Conservation (phyloP, 1,284 basidiomycete genomes). For the Bondarzewia mesenterica region DNA sequence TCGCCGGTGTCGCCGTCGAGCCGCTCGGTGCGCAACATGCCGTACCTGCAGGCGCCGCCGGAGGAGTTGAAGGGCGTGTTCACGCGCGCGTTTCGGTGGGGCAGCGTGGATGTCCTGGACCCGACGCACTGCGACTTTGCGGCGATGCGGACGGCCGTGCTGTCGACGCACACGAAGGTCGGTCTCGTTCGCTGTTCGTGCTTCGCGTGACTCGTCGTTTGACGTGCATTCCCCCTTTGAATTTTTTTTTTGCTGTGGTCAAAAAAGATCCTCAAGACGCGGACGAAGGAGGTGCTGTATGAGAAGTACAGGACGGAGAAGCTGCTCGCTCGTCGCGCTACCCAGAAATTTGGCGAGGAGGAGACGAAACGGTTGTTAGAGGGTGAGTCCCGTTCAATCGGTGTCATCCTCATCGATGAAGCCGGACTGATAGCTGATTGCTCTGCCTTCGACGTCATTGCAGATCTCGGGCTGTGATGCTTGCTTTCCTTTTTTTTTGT, state of each 20-base stretch:
- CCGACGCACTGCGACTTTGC: conserved; percentile 79
- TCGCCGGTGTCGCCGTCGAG: conserved; percentile 14
- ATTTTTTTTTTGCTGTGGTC: too few relatives aligned
- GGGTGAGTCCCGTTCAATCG: too few relatives aligned
- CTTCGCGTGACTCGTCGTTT: too few relatives aligned
- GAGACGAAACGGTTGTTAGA: conserved; percentile 61
- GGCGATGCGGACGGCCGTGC: conserved; percentile 67
- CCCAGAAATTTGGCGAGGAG: conserved; percentile 64
- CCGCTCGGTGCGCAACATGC: conserved; percentile 24
- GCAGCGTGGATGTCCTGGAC: conserved; percentile 74
- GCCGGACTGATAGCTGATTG: background rate
- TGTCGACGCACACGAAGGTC: conserved; percentile 77
- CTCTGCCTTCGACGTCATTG: conserved; percentile 2
- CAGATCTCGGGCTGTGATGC: conserved; percentile 49
- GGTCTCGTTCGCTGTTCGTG: conserved; percentile 15
- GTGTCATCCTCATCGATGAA: too few relatives aligned
- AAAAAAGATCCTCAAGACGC: conserved; percentile 73
- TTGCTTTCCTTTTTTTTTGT: background rate
- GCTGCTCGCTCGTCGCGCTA: conserved; percentile 72
- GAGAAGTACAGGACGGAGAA: conserved; percentile 81
- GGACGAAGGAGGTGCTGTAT: conserved; percentile 76
- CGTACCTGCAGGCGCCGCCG: conserved; percentile 44
- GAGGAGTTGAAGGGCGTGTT: conserved; percentile 65
- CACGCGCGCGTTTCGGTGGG: conserved; percentile 72
- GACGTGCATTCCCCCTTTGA: too few relatives aligned